A percentile compares a stretch with the other conserved stretches of the same genome.
Conservation (phyloP, 1,284 basidiomycete species). For the Peniophora sp. region DNA sequence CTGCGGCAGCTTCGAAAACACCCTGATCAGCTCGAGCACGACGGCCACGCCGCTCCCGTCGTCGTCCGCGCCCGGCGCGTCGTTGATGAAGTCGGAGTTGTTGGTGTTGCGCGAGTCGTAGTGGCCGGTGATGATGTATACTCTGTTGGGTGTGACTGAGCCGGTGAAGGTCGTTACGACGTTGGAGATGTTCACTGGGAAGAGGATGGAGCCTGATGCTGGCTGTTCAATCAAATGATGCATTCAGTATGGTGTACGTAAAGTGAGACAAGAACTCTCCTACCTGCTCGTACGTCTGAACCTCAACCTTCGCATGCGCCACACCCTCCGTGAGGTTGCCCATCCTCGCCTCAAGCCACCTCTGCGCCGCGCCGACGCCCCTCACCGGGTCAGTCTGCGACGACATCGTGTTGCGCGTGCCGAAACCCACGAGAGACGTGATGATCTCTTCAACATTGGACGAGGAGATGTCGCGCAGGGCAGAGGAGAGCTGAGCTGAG, state of each 20-base stretch:
- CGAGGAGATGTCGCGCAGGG: conserved; percentile 37
- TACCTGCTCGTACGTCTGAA: conserved; percentile 29
- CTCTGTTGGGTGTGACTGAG: conserved; percentile 36
- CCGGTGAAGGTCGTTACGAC: conserved; percentile 42
- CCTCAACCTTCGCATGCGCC: conserved; percentile 34
- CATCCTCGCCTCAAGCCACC: conserved; percentile 45
- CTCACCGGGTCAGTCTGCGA: conserved; percentile 41
- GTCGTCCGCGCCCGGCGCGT: conserved; percentile 41
- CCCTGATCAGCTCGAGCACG: conserved; percentile 40
- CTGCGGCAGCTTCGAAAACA: conserved; percentile 33
- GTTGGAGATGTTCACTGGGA: conserved; percentile 38
- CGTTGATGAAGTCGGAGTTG: conserved; percentile 31
- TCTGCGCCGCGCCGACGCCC: conserved; percentile 46
- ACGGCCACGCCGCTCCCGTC: conserved; percentile 46
- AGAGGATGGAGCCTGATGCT: conserved; percentile 26
- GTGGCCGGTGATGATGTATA: conserved; percentile 32
- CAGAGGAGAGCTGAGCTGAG: conserved; percentile 31
- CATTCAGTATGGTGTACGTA: no score
- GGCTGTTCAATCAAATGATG: conserved; percentile 35
- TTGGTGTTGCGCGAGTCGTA: conserved; percentile 36
- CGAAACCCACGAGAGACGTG: conserved; percentile 43
- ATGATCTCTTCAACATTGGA: conserved; percentile 37
- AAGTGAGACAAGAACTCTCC: no score
- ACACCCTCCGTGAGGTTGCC: conserved; percentile 31
- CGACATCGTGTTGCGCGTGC: conserved; percentile 44